Base-by-base conservation (phyloP, 345 rosid species). In the Gossypium turneri region DNA sequence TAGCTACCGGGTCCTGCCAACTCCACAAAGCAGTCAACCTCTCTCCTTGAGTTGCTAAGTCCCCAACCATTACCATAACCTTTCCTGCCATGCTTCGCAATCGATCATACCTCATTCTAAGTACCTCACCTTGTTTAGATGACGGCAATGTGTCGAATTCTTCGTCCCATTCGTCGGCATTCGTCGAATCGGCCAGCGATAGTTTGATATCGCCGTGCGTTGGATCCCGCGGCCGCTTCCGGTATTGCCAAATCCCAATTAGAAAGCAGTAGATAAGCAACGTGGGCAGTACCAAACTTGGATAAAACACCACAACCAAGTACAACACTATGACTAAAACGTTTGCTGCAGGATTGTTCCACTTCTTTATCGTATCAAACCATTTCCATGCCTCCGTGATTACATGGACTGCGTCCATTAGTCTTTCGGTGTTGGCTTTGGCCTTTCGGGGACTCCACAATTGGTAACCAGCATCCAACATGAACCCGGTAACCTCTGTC, bases 91-190 rank as follows among this genome's bases (percentile, higher is more conserved):
- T 79, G 71, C 82, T 75, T 75, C 90, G 82, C 48, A 87, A 34
- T 24, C 85, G 74, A 43, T 87, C 90, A 15, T 87, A 87, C 73
- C 90, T 80, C 52, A 41, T 60, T 72, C 78, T 80, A 4, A 85
- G 65, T 6, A 77, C 61, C 0, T 85, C 85, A 2, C 76, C 63
- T 1, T 65, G 75, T 38, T 25, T 72, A 1, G 90, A 81, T 15
- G 86, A 56, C 7, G 88, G 90, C 38, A 81, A 87, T 4, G 88
- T 77, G 9, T 87, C 90, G 12, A 87, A 75, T 70, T 87, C 90
- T 76, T 87, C 88, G 9, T 85, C 86, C 24, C 80, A 66, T 29
- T 85, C 90, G 27, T 83, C 86, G 0, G 76, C 48, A 64, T 45
- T 73, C 0, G 73, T 78, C 4, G 51, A 47, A 24, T 85, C 85